A percentile compares a stretch with the other conserved stretches of the same genome.
Evolutionary conservation across 179 eudicot genomes (phyloP).

Genomic region (Patellifolia procumbens): DNA sequence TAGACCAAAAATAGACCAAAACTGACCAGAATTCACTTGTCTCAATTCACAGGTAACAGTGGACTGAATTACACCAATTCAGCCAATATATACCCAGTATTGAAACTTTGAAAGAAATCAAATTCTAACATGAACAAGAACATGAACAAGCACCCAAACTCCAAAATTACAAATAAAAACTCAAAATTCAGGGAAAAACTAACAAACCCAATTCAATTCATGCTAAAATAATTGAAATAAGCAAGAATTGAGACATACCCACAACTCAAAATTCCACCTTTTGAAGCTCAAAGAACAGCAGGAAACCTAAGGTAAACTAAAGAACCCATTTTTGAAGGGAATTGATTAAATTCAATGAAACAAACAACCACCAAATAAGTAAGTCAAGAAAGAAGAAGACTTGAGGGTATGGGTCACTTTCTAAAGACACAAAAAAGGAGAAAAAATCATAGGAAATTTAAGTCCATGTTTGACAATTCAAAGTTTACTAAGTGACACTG

Average conservation of each 20-base stretch:
- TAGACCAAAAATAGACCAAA: no score
- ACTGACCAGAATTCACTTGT: no score
- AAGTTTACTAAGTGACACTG: conserved; percentile 10
- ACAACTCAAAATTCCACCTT: conserved; percentile 17
- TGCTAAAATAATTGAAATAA: conserved; percentile 17
- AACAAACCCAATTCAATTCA: conserved; percentile 30
- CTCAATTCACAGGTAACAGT: neutral
- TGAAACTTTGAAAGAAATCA: neutral
- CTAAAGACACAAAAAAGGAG: conserved; percentile 20
- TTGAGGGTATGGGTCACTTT: conserved; percentile 18
- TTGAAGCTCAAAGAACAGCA: conserved; percentile 18
- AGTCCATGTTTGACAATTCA: conserved; percentile 26
- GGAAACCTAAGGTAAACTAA: conserved; percentile 4
- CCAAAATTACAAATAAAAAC: neutral
- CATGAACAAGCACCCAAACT: neutral
- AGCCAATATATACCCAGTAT: neutral
- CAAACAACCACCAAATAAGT: neutral
- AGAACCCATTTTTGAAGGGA: neutral
- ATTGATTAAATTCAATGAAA: neutral
- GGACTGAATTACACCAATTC: conserved; percentile 7
- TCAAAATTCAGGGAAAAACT: neutral
- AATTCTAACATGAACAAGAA: neutral
- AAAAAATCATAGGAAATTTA: conserved; percentile 15
- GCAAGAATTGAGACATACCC: conserved; percentile 35
- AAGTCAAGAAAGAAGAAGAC: conserved; percentile 30